These are phyloP conservation scores for Pezicula radicicola DNA, from an alignment of 2,329 filamentous ascomycete species.

Conservation along the genomic window DNA sequence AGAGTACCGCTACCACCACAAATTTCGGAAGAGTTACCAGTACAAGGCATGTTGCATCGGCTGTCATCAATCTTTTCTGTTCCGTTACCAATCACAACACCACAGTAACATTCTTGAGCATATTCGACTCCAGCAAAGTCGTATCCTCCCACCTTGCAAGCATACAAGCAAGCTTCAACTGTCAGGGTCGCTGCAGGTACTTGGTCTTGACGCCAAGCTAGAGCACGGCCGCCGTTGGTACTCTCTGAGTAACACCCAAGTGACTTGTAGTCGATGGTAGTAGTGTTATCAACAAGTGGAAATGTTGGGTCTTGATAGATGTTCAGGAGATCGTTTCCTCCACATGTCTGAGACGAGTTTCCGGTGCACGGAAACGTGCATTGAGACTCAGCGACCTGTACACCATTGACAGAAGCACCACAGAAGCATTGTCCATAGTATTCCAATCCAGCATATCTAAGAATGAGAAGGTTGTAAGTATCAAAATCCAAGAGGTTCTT, in stretches of 20 bases:
- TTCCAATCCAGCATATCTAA: constrained; percentile 31
- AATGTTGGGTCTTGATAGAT: constrained; percentile 33
- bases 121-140: constrained; percentile 36
- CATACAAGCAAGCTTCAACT: constrained; percentile 30
- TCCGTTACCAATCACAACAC: constrained; percentile 29
- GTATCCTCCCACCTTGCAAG: constrained; percentile 33
- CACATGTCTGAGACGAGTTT: constrained; percentile 20
- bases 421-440: constrained; percentile 29
- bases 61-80: constrained; percentile 16
- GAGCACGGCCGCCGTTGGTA: constrained; percentile 17
- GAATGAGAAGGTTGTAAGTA: constrained; percentile 18
- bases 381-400: constrained; percentile 16
- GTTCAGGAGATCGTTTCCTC: constrained; percentile 21
- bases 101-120: constrained; percentile 39
- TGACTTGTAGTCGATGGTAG: constrained; percentile 25
- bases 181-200: constrained; percentile 29
- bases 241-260: constrained; percentile 40
- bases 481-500: neutral
- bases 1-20: constrained; percentile 33
- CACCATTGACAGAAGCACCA: constrained; percentile 30
- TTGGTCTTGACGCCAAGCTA: constrained; percentile 28
- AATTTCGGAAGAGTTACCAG: constrained; percentile 27
- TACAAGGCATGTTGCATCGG: constrained; percentile 31
- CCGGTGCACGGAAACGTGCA: constrained; percentile 24
- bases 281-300: constrained; percentile 19